Evolutionary conservation across 1,139 yeast species (phyloP).

Genomic region (Kurtzmaniella quercitrusa): DNA sequence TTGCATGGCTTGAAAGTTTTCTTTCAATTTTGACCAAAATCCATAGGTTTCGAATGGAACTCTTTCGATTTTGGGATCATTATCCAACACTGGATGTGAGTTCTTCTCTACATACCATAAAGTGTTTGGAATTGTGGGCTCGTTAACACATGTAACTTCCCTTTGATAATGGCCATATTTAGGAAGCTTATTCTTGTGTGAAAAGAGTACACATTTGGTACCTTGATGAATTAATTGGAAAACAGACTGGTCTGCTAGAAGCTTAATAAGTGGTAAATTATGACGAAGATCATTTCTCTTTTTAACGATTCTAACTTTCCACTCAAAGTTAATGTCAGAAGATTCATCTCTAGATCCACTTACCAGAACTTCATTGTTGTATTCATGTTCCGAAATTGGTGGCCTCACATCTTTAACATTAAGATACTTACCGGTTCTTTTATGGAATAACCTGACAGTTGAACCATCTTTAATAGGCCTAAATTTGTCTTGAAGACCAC

Average conservation of each 20-base stretch:
- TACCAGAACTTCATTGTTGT: constrained; percentile 69
- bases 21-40: constrained; percentile 27
- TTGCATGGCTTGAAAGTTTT: constrained; percentile 35
- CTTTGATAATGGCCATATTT: constrained; percentile 68
- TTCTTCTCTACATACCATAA: constrained; percentile 65
- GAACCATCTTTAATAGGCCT: constrained; percentile 47
- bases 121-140: constrained; percentile 56
- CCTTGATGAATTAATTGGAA: constrained; percentile 61
- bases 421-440: constrained; percentile 54
- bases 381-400: constrained; percentile 78
- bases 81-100: constrained; percentile 45
- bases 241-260: constrained; percentile 51
- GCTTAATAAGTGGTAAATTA: constrained; percentile 33
- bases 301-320: constrained; percentile 38
- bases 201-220: constrained; percentile 55
- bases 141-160: constrained; percentile 71
- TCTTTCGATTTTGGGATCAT: constrained; percentile 16
- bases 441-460: constrained; percentile 58
- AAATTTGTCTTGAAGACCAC: constrained; percentile 25
- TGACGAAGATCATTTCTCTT: constrained; percentile 24
- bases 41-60: constrained; percentile 20
- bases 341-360: constrained; percentile 47
- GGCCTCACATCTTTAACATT: constrained; percentile 61
- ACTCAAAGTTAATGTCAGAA: constrained; percentile 46
- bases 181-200: constrained; percentile 62